phyloP scores from a whole-genome alignment of 768 basidiomycete species.

The Auricularia sp. region DNA sequence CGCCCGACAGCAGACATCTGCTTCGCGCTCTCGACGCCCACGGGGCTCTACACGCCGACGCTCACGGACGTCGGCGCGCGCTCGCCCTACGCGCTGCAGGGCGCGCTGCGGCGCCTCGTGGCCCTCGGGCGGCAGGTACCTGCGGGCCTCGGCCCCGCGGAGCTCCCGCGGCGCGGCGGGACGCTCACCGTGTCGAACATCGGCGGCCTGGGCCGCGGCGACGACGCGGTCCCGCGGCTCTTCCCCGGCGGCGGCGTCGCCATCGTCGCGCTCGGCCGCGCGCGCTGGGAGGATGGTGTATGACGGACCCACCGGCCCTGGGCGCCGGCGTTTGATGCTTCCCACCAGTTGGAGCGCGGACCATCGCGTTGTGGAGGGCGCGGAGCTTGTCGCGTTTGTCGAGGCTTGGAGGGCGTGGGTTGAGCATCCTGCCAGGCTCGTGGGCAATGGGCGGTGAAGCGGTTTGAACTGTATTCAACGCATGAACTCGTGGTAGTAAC shows the following conservation, averaged over 20 bases:
- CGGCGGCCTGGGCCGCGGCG: constrained; percentile 66
- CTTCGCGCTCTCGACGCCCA: constrained; percentile 69
- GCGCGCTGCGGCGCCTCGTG: constrained; percentile 48
- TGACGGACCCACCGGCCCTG: constrained; percentile 49
- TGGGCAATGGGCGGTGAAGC: constrained; percentile 37
- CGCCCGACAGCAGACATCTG: constrained; percentile 67
- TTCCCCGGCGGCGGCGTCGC: constrained; percentile 78
- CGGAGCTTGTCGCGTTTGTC: constrained; percentile 80
- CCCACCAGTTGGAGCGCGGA: constrained; percentile 79
- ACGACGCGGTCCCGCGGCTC: constrained; percentile 61
- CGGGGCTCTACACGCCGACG: constrained; percentile 76
- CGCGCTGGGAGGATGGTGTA: constrained; percentile 54
- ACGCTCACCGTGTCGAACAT: constrained; percentile 78
- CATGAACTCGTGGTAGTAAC: too few relatives aligned
- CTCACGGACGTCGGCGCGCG: constrained; percentile 42
- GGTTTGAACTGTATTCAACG: too few relatives aligned
- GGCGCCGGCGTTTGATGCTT: constrained; percentile 41
- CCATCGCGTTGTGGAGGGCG: constrained; percentile 80
- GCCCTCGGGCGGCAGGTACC: constrained; percentile 60
- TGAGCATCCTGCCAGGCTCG: constrained; percentile 59
- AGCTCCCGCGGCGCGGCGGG: constrained; percentile 68
- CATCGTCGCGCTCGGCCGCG: constrained; percentile 72
- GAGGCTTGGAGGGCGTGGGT: constrained; percentile 77
- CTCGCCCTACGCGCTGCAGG: constrained; percentile 52
- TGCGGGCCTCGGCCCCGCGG: constrained; percentile 47